Evolutionary conservation across 345 rosid species (phyloP).

Genomic region (Brassica rapa): DNA sequence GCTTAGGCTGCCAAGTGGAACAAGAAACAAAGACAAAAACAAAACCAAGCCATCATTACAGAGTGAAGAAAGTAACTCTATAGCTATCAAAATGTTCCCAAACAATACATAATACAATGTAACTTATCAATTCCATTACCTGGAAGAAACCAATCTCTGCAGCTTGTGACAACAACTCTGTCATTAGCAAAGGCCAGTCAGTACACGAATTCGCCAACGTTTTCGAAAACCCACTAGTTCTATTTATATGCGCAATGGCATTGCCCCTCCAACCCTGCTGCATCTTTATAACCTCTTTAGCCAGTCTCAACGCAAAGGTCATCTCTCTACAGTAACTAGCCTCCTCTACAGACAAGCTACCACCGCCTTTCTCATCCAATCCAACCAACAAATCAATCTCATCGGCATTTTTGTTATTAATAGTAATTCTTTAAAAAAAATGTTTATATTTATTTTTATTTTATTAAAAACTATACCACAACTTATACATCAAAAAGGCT

Average conservation of each 20-base stretch:
- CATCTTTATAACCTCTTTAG: slow-evolving; percentile 70
- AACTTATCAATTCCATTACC: slow-evolving; percentile 46
- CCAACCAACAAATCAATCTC: slow-evolving; percentile 72
- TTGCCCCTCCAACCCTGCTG: slow-evolving; percentile 78
- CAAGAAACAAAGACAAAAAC: slow-evolving; percentile 29
- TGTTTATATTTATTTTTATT: too few relatives aligned
- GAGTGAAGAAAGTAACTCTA: slow-evolving; percentile 1
- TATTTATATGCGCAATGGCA: slow-evolving; percentile 78
- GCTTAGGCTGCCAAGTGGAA: background rate
- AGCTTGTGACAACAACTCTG: slow-evolving; percentile 89
- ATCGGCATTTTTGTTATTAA: slow-evolving; percentile 44
- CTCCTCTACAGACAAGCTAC: slow-evolving; percentile 69
- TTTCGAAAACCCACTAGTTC: slow-evolving; percentile 73
- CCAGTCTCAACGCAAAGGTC: slow-evolving; percentile 71
- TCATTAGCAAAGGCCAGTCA: slow-evolving; percentile 88
- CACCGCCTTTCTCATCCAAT: slow-evolving; percentile 53
- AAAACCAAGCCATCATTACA: background rate
- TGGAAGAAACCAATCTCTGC: slow-evolving; percentile 87
- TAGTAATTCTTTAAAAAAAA: too few relatives aligned
- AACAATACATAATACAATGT: background rate
- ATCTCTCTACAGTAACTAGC: slow-evolving; percentile 77
- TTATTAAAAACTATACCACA: too few relatives aligned
- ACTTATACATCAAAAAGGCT: too few relatives aligned
- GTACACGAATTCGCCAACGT: slow-evolving; percentile 79
- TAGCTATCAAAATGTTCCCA: background rate